Conservation (phyloP, 2,329 filamentous ascomycete genomes). For the Aspergillus clavatus region DNA sequence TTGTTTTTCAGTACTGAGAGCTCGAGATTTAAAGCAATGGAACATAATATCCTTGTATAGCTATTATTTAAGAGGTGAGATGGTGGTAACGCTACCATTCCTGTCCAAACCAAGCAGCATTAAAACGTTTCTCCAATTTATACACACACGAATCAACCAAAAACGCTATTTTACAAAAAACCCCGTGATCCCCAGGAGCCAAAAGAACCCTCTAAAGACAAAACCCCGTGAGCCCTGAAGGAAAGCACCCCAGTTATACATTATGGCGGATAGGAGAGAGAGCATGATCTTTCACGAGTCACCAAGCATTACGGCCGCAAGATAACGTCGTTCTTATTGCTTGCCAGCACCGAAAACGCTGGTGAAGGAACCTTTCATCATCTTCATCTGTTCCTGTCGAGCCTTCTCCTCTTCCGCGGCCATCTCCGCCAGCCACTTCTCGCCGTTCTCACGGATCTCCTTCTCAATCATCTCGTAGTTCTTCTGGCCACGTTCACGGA, state of each 20-base stretch:
- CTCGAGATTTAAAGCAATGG: neutral
- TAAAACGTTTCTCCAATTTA: constrained; percentile 19
- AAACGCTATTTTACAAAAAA: constrained; percentile 35
- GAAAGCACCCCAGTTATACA: constrained; percentile 13
- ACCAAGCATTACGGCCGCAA: constrained; percentile 5
- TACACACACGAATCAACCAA: constrained; percentile 22
- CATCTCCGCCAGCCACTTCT: constrained; percentile 94
- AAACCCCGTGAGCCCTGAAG: constrained; percentile 20
- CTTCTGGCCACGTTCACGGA: constrained; percentile 82
- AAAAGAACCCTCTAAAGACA: constrained; percentile 26
- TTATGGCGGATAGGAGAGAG: constrained; percentile 16
- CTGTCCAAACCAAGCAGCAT: constrained; percentile 1
- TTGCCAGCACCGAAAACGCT: constrained; percentile 47
- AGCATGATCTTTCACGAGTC: constrained; percentile 5
- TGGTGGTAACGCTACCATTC: no score
- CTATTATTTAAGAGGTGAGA: neutral
- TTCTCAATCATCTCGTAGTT: constrained; percentile 86
- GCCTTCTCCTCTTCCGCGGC: constrained; percentile 80
- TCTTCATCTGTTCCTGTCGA: constrained; percentile 85
- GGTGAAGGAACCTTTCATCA: constrained; percentile 76
- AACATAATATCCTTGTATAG: neutral
- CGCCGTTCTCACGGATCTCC: constrained; percentile 88
- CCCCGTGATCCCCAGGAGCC: constrained; percentile 25
- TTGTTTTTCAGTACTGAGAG: neutral
- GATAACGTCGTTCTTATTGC: constrained; percentile 20